Conservation (phyloP, 169 alveolate species). For the Babesia bigemina region DNA sequence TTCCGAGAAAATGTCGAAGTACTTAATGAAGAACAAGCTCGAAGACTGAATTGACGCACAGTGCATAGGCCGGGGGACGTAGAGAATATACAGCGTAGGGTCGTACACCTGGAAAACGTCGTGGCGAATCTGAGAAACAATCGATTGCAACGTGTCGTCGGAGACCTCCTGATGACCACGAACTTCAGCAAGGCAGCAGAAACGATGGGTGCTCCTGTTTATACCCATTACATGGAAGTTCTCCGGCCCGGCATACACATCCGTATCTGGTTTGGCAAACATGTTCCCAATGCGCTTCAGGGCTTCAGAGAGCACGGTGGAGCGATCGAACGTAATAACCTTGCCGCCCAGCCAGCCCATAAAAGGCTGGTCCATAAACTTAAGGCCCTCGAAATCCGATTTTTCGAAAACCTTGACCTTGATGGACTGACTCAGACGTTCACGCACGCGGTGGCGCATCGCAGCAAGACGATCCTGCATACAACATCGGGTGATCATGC, state of each 20-base stretch:
- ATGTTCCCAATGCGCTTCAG: slow-evolving; percentile 42
- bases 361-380: slow-evolving; percentile 70
- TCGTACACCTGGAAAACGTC: slow-evolving; percentile 62
- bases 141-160: slow-evolving; percentile 38
- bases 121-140: slow-evolving; percentile 31
- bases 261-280: slow-evolving; percentile 1
- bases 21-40: slow-evolving; percentile 36
- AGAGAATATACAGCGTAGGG: slow-evolving; percentile 59
- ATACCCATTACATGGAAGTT: slow-evolving; percentile 63
- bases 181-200: slow-evolving; percentile 37
- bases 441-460: slow-evolving; percentile 69
- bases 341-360: slow-evolving; percentile 66
- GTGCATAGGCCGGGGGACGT: slow-evolving; percentile 26
- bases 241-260: background rate
- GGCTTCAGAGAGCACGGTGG: slow-evolving; percentile 59
- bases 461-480: slow-evolving; percentile 71
- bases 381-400: slow-evolving; percentile 62
- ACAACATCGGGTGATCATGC: slow-evolving; percentile 74
- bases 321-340: slow-evolving; percentile 61
- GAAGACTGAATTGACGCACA: background rate
- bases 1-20: slow-evolving; percentile 60
- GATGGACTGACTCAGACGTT: slow-evolving; percentile 72
- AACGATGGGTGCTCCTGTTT: slow-evolving; percentile 30
- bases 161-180: slow-evolving; percentile 5
- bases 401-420: slow-evolving; percentile 71